Conservation (phyloP, 2,329 filamentous ascomycete species). For the Xylariaceae sp. region DNA sequence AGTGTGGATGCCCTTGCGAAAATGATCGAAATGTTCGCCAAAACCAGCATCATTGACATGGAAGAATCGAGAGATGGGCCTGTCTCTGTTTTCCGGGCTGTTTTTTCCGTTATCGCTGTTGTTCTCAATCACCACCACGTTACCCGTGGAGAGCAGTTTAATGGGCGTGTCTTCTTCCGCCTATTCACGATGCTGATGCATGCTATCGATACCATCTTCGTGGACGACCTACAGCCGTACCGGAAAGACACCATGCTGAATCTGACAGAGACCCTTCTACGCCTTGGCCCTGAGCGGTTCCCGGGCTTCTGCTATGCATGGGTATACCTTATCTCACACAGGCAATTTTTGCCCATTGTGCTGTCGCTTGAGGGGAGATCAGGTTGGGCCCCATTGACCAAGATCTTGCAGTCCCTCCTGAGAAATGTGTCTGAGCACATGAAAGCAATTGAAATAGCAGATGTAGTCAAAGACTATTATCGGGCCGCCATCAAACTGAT, state of each 20-base stretch:
- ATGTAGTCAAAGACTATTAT: constrained; percentile 76
- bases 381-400: constrained; percentile 74
- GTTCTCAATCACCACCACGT: constrained; percentile 82
- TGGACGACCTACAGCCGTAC: constrained; percentile 57
- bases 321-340: constrained; percentile 77
- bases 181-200: constrained; percentile 80
- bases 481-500: constrained; percentile 78
- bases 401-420: constrained; percentile 68
- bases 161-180: constrained; percentile 85
- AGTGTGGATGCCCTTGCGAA: constrained; percentile 78
- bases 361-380: constrained; percentile 62
- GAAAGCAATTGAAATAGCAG: constrained; percentile 65
- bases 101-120: constrained; percentile 72
- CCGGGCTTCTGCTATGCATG: constrained; percentile 83
- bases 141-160: constrained; percentile 75
- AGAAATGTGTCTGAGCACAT: constrained; percentile 74
- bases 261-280: constrained; percentile 66
- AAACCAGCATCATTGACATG: constrained; percentile 61
- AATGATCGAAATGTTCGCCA: constrained; percentile 71
- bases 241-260: constrained; percentile 66
- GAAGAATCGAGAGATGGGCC: constrained; percentile 59
- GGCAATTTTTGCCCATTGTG: constrained; percentile 76
- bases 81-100: constrained; percentile 68
- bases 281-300: constrained; percentile 70
- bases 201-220: constrained; percentile 59